These are phyloP conservation scores for Aspergillus felis DNA, from an alignment of 2,329 filamentous ascomycete genomes.

Conservation along the genomic window DNA sequence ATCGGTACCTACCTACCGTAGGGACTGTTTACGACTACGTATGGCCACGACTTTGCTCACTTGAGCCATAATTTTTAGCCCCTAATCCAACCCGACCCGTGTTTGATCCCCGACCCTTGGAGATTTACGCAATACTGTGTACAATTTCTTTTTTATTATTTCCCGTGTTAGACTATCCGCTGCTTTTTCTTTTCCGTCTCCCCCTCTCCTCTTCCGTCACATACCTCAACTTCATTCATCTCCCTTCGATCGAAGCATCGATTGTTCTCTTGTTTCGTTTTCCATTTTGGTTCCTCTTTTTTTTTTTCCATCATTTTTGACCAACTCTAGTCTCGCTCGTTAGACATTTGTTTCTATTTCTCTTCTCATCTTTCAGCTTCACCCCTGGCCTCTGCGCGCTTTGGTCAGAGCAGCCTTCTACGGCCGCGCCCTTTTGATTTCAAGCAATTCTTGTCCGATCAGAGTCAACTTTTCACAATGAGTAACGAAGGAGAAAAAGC, in stretches of 20 bases:
- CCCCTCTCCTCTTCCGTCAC: constrained; percentile 3
- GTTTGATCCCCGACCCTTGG: background rate
- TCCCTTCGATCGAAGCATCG: background rate
- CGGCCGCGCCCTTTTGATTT: constrained; percentile 48
- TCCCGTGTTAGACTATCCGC: background rate
- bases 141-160: background rate
- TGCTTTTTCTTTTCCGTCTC: constrained; percentile 1
- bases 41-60: background rate
- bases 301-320: constrained; percentile 5
- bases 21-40: background rate
- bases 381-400: constrained; percentile 43
- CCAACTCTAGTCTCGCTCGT: constrained; percentile 28
- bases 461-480: constrained; percentile 47
- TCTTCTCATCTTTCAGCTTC: constrained; percentile 14
- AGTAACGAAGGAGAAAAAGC: constrained; percentile 72
- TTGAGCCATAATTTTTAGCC: background rate
- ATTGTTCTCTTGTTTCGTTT: constrained; percentile 1
- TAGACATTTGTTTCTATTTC: constrained; percentile 10
- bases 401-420: constrained; percentile 39
- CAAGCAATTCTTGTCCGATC: constrained; percentile 43
- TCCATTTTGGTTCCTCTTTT: constrained; percentile 4
- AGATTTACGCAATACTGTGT: background rate
- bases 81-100: background rate
- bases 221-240: constrained; percentile 3
- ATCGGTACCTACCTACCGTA: background rate